Conservation (phyloP, 768 basidiomycete species). For the Mrakia blollopis region DNA sequence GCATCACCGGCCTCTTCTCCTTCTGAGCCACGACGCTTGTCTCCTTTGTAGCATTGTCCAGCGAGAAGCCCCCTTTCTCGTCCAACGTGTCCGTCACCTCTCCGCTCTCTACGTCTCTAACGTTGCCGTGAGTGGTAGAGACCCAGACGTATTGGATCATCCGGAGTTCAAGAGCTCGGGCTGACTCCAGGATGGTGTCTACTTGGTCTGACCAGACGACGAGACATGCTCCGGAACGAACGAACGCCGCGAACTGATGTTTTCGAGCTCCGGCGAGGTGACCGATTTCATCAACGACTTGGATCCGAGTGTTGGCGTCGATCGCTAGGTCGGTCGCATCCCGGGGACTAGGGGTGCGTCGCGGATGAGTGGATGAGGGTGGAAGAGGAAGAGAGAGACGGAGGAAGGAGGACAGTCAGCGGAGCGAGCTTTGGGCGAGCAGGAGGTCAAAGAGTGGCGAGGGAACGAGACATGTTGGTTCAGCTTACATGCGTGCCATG, state of each 20-base stretch:
- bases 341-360: neutral
- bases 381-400: neutral
- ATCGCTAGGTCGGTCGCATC: slow-evolving; percentile 47
- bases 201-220: slow-evolving; percentile 82
- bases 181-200: slow-evolving; percentile 62
- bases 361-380: too few relatives aligned
- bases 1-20: slow-evolving; percentile 37
- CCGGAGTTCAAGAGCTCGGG: slow-evolving; percentile 56
- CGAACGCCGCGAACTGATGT: slow-evolving; percentile 84
- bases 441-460: neutral
- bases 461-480: too few relatives aligned
- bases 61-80: too few relatives aligned
- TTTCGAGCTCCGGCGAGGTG: slow-evolving; percentile 73
- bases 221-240: slow-evolving; percentile 76
- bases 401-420: neutral
- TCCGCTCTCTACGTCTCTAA: neutral
- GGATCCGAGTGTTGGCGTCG: slow-evolving; percentile 75
- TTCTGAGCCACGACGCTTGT: slow-evolving; percentile 4
- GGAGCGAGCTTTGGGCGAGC: neutral
- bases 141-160: slow-evolving; percentile 78
- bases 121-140: slow-evolving; percentile 32
- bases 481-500: slow-evolving; percentile 40
- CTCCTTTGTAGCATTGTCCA: too few relatives aligned
- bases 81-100: neutral
- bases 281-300: slow-evolving; percentile 72